Evolutionary conservation across 148 eudicot genomes (phyloP).

Genomic region (Vaccinium macrocarpon): DNA sequence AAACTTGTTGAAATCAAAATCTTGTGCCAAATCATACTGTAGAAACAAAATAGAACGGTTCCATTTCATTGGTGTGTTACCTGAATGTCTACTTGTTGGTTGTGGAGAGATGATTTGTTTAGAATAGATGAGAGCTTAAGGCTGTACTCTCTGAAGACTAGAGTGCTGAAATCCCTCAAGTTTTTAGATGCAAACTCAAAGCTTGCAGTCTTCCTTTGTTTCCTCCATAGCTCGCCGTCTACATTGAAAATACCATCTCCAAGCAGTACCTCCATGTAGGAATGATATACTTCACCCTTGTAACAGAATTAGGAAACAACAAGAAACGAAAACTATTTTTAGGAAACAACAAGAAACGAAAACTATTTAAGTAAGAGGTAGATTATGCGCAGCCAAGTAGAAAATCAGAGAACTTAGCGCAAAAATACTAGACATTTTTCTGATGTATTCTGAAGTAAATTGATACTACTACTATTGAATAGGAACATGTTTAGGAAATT

Average conservation of each 20-base stretch:
- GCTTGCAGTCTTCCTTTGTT: constrained; percentile 92
- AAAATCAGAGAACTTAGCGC: not conserved
- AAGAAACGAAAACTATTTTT: not conserved
- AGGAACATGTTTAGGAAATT: not conserved
- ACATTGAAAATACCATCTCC: constrained; percentile 92
- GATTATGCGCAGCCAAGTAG: not conserved
- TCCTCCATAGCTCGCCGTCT: constrained; percentile 96
- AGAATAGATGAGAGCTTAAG: constrained; percentile 70
- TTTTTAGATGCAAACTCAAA: constrained; percentile 98
- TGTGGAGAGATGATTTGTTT: constrained; percentile 43
- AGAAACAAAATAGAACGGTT: not conserved
- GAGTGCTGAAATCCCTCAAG: constrained; percentile 89
- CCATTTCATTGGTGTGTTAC: constrained; percentile 22
- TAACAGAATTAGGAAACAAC: constrained; percentile 10
- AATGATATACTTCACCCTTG: constrained; percentile 88
- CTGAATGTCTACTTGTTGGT: constrained; percentile 76
- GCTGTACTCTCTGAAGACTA: constrained; percentile 86
- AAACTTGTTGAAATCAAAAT: not conserved
- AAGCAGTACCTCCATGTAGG: constrained; percentile 94
- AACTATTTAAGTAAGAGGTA: not conserved
- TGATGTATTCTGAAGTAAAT: not conserved
- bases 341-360: not conserved
- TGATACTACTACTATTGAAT: not conserved
- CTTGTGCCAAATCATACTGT: not conserved
- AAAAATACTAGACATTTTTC: not conserved